These are phyloP conservation scores for Leishmania braziliensis DNA, from an alignment of 208 protist genomes.

Conservation along the genomic window DNA sequence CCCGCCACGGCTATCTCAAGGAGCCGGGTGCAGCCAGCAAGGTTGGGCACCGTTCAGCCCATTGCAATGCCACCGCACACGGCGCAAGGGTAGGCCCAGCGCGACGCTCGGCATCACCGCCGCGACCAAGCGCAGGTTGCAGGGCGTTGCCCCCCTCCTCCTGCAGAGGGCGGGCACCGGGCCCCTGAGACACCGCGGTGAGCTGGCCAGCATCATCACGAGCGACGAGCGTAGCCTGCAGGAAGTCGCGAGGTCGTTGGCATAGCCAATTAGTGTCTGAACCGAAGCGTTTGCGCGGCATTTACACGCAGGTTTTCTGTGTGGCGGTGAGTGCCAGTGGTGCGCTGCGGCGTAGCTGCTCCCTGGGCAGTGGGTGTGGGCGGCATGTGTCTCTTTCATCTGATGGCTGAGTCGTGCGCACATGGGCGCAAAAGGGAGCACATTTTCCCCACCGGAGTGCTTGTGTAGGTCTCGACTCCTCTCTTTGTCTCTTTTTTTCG, in stretches of 20 bases:
- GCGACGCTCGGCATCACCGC: background rate
- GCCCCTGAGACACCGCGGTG: too few species aligned
- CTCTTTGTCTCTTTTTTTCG: background rate
- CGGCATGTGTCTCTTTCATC: background rate
- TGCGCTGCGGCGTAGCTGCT: background rate
- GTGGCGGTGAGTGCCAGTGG: background rate
- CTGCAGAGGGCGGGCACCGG: too few species aligned
- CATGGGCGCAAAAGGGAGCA: background rate
- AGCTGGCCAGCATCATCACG: too few species aligned
- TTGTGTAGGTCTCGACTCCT: background rate
- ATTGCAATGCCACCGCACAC: background rate
- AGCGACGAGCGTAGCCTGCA: too few species aligned
- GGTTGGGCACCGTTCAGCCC: too few species aligned
- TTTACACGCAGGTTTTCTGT: background rate
- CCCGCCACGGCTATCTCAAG: too few species aligned
- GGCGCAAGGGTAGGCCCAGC: background rate
- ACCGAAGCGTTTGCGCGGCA: background rate
- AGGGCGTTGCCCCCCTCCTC: too few species aligned
- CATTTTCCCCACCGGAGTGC: background rate
- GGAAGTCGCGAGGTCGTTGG: background rate
- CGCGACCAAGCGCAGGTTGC: background rate
- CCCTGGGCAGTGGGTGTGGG: background rate
- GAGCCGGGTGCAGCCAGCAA: too few species aligned
- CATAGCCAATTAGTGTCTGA: background rate
- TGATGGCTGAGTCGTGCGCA: background rate